Base-by-base conservation (phyloP, 331 rosid species). In the Prunus yedoensis region DNA sequence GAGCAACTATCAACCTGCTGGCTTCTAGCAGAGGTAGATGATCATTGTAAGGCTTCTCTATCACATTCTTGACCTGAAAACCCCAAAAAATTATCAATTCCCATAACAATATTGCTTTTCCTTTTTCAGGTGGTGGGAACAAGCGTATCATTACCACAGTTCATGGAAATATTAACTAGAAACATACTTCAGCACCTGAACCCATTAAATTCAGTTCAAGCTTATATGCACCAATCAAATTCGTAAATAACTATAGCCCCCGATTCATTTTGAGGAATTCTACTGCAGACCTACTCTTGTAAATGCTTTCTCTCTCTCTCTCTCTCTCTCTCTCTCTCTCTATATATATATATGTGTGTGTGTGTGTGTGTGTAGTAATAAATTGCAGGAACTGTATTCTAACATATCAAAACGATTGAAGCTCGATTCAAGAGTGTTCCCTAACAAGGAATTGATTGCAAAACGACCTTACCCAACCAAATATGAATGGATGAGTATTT, bases 1-100 rank as follows among this genome's bases (percentile, higher is more conserved):
- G 60, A 72, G 71, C 71, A 20, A 56, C n/a, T 65, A 75, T 74
- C 82, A 79, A 94, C 98, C 98, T 94, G 99, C 99, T 94, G 45
- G 99, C 99, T 87, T 92, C 99, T 73, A 94, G 56, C 75, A 94
- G 77, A 43, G 99, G 97, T 56, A 94, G 90, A 80, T 94, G 99
- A 85, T 94, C 97, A 63, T 92, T 92, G 62, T 89, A 78, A 75
- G 97, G 99, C 91, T 90, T 94, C 90, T 94, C 99, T 85, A 92
- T 87, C 76, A 94, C 97, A 83, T 94, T 86, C 90, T 89, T 88
- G 85, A 94, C 99, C 99, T 94, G 97, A 88, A 88, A 63, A 74
- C 78, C 52, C 78, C 76, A 70, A 77, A 57, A 77, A 74, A 82
- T 15, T 71, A 76, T 74, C 66, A 74, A 80, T 47, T 41, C 79